Base-by-base conservation (phyloP, 768 basidiomycete genomes). In the Tephrocybe sp. region DNA sequence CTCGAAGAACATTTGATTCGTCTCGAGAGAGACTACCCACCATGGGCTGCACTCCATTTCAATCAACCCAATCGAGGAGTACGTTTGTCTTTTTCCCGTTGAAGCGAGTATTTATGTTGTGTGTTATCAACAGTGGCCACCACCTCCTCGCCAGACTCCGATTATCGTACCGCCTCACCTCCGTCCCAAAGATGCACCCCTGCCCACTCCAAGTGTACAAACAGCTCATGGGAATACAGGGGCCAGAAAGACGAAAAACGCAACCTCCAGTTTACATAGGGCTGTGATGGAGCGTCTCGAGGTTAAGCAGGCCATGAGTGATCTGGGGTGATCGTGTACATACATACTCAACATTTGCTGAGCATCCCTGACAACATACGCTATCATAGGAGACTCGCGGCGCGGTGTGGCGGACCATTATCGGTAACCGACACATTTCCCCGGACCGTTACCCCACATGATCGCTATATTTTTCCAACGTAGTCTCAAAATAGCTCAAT, bases 31-130 rank as follows among this genome's bases (percentile, higher is more conserved):
- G 88, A 90, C 45, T 91, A 88, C 58, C 89, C 89, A 2, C 87
- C 89, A 4, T 91, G 89, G 89, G 87, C 89, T 0, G 88, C 89
- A 7, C 68, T 91, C n/a, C 89, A 91, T 61, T 91, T 91, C 63
- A 90, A 87, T 48, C 89, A 92, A 61, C 90, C 90, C 2, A 77
- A 82, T 57, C 80, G 90, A 49, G 86, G 83, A 22, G 90, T 91
- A 68, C 41, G 86, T 76, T 39, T 11, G 45, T 47, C 24, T 45
- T 46, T 25, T 21, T n/a, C 21, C 37, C 23, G 45, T 39, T 29
- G 6, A 7, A 30, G 29, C 7, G 18, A 23, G 45, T 9, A 33
- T 46, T 21, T 16, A 31, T 41, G 30, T 41, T 27, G 1, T 18
- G 21, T 31, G 5, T 23, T 24, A 27, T 13, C 40, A 19, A 18